A percentile compares a stretch with the other conserved stretches of the same genome.
These are phyloP conservation scores for Xylariales sp. DNA, from an alignment of 2,329 filamentous ascomycete species.

Conservation along the genomic window DNA sequence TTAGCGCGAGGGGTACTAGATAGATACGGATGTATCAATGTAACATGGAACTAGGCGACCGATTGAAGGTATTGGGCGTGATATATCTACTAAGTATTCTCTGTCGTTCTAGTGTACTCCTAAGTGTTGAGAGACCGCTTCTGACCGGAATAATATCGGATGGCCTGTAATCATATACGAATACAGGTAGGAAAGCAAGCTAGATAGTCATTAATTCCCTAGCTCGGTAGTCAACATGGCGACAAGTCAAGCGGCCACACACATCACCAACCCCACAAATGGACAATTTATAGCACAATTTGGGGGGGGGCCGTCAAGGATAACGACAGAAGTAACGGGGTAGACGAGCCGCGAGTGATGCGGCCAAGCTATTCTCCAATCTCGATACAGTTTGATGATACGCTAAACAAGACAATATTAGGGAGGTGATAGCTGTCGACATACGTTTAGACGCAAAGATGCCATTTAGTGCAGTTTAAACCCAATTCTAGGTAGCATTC, in stretches of 20 bases:
- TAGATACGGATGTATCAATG: not conserved
- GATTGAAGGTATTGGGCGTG: not conserved
- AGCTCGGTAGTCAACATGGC: not conserved
- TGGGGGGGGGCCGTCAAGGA: not conserved
- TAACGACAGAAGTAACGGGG: not conserved
- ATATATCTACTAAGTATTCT: not conserved
- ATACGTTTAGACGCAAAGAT: conserved; percentile 7
- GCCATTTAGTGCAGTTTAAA: conserved; percentile 27
- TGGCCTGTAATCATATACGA: not conserved
- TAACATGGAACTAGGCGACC: not conserved
- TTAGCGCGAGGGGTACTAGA: not conserved
- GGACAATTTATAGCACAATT: conserved; percentile 8
- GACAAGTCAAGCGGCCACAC: not conserved
- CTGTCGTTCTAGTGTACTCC: no score
- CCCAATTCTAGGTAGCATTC: conserved; percentile 41
- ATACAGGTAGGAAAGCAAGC: not conserved
- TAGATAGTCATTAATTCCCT: not conserved
- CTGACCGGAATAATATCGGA: not conserved
- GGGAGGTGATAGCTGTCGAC: conserved; percentile 17
- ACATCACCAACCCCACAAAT: conserved; percentile 10
- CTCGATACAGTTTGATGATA: conserved; percentile 7
- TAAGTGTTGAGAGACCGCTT: not conserved
- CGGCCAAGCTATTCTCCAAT: conserved; percentile 26
- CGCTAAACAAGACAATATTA: conserved; percentile 15
- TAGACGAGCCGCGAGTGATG: conserved; percentile 7